Percentiles rank a stretch among this genome's conserved stretches.
Conservation (phyloP, 2,329 filamentous ascomycete species). For the Trichocomaceae sp. region DNA sequence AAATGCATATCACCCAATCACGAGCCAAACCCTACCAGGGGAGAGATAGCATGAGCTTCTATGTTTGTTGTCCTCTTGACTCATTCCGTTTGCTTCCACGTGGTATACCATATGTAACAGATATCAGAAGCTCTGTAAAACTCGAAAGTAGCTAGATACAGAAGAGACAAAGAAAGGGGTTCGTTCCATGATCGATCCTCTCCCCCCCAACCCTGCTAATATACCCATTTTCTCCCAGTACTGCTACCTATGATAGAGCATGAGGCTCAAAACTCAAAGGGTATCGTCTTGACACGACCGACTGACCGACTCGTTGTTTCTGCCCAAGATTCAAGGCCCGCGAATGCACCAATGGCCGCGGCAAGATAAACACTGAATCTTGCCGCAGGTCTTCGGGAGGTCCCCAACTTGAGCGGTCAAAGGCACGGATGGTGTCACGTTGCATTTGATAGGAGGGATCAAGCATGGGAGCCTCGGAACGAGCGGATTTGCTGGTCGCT, state of each 20-base stretch:
- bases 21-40: neutral
- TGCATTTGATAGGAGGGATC: neutral
- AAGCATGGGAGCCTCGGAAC: neutral
- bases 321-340: neutral
- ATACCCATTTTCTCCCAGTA: neutral
- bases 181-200: neutral
- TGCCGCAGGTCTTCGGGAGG: neutral
- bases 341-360: neutral
- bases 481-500: neutral
- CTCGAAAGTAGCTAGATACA: neutral
- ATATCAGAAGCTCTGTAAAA: neutral
- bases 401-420: neutral
- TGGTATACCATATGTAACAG: neutral
- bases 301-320: neutral
- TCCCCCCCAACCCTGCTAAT: neutral
- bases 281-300: neutral
- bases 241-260: neutral
- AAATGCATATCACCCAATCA: neutral
- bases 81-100: neutral
- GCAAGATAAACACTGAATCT: neutral
- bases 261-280: slow-evolving; percentile 5
- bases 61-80: neutral
- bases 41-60: too few relatives aligned
- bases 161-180: neutral
- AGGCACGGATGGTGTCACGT: neutral